Evolutionary conservation across 2,329 filamentous ascomycete genomes (phyloP).

Genomic region (Pestalotiopsis sp.): DNA sequence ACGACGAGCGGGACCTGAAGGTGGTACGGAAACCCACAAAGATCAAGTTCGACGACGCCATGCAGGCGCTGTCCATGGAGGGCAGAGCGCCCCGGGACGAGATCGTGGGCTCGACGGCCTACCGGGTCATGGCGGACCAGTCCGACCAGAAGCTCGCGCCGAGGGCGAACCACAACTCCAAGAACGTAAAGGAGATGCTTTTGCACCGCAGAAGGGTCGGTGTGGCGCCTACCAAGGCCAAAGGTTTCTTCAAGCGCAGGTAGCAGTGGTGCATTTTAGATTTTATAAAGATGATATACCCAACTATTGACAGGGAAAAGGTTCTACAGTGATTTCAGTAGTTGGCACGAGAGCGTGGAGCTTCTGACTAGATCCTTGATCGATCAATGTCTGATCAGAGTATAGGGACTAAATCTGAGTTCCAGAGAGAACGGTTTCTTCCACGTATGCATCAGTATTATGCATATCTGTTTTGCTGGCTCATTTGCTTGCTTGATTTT

Average conservation of each 20-base stretch:
- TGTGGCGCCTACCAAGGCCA: constrained; percentile 31
- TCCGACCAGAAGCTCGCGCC: constrained; percentile 52
- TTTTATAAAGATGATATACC: neutral
- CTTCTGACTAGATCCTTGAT: too few relatives aligned
- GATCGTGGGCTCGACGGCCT: constrained; percentile 55
- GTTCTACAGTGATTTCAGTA: too few relatives aligned
- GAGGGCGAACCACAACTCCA: constrained; percentile 44
- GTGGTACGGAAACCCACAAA: constrained; percentile 38
- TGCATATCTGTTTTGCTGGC: too few relatives aligned
- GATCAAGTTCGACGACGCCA: constrained; percentile 45
- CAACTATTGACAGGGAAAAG: too few relatives aligned
- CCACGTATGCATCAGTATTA: too few relatives aligned
- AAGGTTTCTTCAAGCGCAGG: constrained; percentile 48
- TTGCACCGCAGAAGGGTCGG: constrained; percentile 45
- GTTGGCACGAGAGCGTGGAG: too few relatives aligned
- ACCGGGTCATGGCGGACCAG: constrained; percentile 48
- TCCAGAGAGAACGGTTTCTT: too few relatives aligned
- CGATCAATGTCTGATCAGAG: too few relatives aligned
- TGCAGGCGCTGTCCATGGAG: constrained; percentile 39
- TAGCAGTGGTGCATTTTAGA: constrained; percentile 1
- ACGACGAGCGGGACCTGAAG: constrained; percentile 22
- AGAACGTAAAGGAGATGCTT: constrained; percentile 45
- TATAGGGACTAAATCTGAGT: too few relatives aligned
- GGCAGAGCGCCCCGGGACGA: constrained; percentile 47
- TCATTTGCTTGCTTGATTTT: too few relatives aligned